Conservation (phyloP, 2,329 filamentous ascomycete genomes). For the Verticillium isaacii region DNA sequence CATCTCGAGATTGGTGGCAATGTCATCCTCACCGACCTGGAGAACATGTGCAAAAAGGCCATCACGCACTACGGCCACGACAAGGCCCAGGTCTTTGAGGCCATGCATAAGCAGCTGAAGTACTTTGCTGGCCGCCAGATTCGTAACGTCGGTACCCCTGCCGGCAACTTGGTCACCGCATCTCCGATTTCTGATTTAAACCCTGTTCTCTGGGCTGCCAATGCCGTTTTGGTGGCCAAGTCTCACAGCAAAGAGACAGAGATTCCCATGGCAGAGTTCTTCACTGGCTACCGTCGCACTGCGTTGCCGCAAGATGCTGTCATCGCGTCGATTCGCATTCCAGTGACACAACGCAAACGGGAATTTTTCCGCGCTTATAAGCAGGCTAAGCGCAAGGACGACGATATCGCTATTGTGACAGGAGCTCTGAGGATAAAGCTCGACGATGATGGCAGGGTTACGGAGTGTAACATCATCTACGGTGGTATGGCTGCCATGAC, state of each 20-base stretch:
- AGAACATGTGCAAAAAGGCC: conserved; percentile 76
- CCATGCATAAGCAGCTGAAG: conserved; percentile 87
- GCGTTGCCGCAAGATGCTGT: conserved; percentile 77
- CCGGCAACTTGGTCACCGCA: conserved; percentile 89
- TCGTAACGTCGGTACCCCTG: conserved; percentile 93
- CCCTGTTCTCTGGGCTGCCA: conserved; percentile 84
- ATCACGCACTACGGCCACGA: conserved; percentile 69
- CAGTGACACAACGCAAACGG: conserved; percentile 65
- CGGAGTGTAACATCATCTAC: conserved; percentile 76
- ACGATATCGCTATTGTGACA: conserved; percentile 97
- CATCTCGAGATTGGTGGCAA: conserved; percentile 92
- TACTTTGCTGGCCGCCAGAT: conserved; percentile 96
- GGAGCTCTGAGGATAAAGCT: conserved; percentile 74
- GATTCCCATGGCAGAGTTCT: conserved; percentile 90
- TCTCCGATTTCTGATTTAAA: conserved; percentile 97
- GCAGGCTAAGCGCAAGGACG: conserved; percentile 93
- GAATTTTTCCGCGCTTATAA: conserved; percentile 92
- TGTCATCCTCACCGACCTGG: conserved; percentile 85
- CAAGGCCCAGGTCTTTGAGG: conserved; percentile 76
- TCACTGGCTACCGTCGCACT: conserved; percentile 84
- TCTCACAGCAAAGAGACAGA: conserved; percentile 68
- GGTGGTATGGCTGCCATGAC: conserved; percentile 95
- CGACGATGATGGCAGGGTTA: conserved; percentile 63
- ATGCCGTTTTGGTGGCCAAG: conserved; percentile 76
- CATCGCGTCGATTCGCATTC: conserved; percentile 83